Base-by-base conservation (phyloP, 371 early-diverging fungal genomes). In the Syncephalis plumigaleata region DNA sequence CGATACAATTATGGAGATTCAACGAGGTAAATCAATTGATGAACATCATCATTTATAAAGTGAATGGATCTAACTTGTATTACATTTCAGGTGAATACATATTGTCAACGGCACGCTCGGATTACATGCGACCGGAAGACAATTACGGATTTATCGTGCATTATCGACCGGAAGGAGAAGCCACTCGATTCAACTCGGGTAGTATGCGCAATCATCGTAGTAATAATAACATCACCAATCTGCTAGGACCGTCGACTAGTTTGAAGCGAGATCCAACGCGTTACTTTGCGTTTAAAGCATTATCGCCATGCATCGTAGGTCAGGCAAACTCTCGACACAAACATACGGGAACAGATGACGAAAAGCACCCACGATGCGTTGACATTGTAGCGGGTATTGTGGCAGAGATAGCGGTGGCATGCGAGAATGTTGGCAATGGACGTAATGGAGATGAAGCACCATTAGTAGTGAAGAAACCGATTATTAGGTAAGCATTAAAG, bases 81-180 rank as follows among this genome's bases (percentile, higher is more conserved):
- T 42, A 21, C 45, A 52, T 36, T 13, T 31, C n/a, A 50, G 50
- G 70, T 4, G 70, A 70, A 37, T 72, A 72, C 37, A 67, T 70
- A 26, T 49, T 70, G 9, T 67, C 70, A 0, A 61, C 70, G 0
- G 46, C 64, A 5, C 56, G 65, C n/a, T 55, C 66, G 1, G 55
- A 50, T 15, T 65, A 66, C 18, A 53, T 62, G 17, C 50, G 55
- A 8, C 54, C 56, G 1, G 59, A 74, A 4, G 72, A 72, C 38
- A 75, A 78, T 44, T 75, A 74, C 53, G 78, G 75, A 9, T 65
- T 78, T 24, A 55, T 70, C 4, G 27, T 78, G 1, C 46, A 58
- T 24, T 68, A 78, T 53, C 50, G 59, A 16, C 57, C 65, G 2
- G 55, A 62, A 20, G 74, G 73, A 3, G 73, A 73, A 51, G 54